Conservation (phyloP, 2,329 filamentous ascomycete species). For the Periconia digitata region DNA sequence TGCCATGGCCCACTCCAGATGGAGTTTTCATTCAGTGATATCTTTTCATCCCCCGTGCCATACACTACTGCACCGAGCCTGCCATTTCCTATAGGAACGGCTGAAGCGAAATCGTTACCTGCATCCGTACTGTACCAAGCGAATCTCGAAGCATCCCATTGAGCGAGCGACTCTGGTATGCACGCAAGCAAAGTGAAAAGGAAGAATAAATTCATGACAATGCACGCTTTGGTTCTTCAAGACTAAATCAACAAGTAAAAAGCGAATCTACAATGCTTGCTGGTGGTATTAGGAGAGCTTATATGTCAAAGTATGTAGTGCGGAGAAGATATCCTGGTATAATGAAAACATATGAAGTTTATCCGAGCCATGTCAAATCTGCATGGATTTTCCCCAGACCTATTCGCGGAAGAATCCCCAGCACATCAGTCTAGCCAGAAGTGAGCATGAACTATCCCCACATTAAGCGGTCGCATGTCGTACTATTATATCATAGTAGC, state of each 20-base stretch:
- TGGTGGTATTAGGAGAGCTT: not conserved
- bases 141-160: slow-evolving; percentile 1
- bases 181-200: not conserved
- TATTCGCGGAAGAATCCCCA: not conserved
- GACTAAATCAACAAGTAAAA: not conserved
- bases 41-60: slow-evolving; percentile 9
- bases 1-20: slow-evolving; percentile 15
- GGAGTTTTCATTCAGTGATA: slow-evolving; percentile 16
- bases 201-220: not conserved
- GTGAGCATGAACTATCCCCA: no score
- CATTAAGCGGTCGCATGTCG: no score
- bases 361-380: not conserved
- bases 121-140: slow-evolving; percentile 2
- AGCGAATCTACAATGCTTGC: not conserved
- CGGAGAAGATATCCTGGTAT: not conserved
- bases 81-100: slow-evolving; percentile 15
- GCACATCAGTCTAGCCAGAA: not conserved
- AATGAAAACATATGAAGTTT: not conserved
- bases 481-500: no score
- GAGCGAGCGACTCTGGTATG: not conserved
- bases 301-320: not conserved
- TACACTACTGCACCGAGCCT: slow-evolving; percentile 11
- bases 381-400: not conserved
- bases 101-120: not conserved
- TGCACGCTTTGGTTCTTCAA: not conserved